Conservation (phyloP, 345 rosid species). For the Salix koriyanagi region DNA sequence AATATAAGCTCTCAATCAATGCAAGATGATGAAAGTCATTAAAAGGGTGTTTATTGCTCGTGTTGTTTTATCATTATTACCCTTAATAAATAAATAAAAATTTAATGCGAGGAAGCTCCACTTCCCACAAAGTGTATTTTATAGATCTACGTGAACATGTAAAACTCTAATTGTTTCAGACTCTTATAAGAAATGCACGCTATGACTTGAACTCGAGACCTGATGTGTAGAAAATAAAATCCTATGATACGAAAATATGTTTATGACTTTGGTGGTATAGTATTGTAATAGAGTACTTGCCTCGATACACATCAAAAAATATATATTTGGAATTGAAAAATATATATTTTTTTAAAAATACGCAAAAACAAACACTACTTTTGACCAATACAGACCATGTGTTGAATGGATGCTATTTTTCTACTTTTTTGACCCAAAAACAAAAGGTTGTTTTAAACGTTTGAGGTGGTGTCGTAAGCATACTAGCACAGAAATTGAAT, state of each 20-base stretch:
- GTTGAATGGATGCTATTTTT: conserved; percentile 4
- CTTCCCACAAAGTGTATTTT: too few relatives aligned
- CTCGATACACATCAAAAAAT: too few relatives aligned
- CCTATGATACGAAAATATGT: neutral
- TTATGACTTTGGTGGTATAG: too few relatives aligned
- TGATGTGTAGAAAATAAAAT: too few relatives aligned
- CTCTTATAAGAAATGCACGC: rapidly evolving
- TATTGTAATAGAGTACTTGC: too few relatives aligned
- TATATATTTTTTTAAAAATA: too few relatives aligned
- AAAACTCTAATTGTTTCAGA: too few relatives aligned
- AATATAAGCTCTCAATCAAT: neutral
- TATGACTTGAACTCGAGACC: too few relatives aligned
- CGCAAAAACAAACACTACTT: too few relatives aligned
- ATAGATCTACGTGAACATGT: rapidly evolving
- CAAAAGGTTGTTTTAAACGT: neutral
- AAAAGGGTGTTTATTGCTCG: neutral
- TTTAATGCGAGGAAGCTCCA: too few relatives aligned
- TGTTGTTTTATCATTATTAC: neutral
- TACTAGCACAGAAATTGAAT: neutral
- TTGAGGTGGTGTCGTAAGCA: neutral
- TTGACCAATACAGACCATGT: neutral
- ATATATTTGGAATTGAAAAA: too few relatives aligned
- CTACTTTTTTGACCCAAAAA: conserved; percentile 18
- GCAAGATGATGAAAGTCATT: neutral
- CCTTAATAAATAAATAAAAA: neutral